Evolutionary conservation across 768 basidiomycete species (phyloP).

Genomic region (Termitomyces sp.): DNA sequence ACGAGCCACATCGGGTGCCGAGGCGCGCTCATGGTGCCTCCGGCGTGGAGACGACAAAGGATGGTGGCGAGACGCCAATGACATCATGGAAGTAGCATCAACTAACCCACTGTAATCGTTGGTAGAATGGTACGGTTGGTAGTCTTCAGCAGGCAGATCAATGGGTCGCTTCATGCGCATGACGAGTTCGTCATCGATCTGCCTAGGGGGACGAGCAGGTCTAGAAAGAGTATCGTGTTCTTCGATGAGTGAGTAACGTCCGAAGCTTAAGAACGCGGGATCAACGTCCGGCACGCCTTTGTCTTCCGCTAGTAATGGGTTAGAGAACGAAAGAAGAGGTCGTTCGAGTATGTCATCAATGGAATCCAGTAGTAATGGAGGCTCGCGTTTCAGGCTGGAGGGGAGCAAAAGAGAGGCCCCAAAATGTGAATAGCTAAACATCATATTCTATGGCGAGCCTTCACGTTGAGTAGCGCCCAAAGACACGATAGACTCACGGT

Average conservation of each 20-base stretch:
- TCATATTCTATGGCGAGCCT: conserved; percentile 1
- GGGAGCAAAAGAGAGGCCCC: not conserved
- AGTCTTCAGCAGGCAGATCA: conserved; percentile 1
- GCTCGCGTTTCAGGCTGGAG: not conserved
- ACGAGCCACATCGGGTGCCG: not conserved
- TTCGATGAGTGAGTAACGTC: not conserved
- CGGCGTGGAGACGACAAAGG: not conserved
- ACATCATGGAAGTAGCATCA: not conserved
- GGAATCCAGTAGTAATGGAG: not conserved
- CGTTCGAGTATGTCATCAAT: not conserved
- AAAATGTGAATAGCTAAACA: not conserved
- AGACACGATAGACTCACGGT: not conserved
- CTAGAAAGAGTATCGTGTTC: not conserved
- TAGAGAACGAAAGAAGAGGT: not conserved
- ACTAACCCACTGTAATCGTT: not conserved
- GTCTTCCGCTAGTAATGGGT: not conserved
- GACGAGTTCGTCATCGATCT: conserved; percentile 10
- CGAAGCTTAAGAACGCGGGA: not conserved
- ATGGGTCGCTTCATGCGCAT: conserved; percentile 9
- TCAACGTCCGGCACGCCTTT: not conserved
- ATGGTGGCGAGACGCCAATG: not conserved
- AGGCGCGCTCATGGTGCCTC: not conserved
- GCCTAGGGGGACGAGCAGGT: not conserved
- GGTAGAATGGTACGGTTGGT: not conserved
- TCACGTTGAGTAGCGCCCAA: not conserved